Conservation (phyloP, 805 yeast genomes). For the Candida andamanensis region DNA sequence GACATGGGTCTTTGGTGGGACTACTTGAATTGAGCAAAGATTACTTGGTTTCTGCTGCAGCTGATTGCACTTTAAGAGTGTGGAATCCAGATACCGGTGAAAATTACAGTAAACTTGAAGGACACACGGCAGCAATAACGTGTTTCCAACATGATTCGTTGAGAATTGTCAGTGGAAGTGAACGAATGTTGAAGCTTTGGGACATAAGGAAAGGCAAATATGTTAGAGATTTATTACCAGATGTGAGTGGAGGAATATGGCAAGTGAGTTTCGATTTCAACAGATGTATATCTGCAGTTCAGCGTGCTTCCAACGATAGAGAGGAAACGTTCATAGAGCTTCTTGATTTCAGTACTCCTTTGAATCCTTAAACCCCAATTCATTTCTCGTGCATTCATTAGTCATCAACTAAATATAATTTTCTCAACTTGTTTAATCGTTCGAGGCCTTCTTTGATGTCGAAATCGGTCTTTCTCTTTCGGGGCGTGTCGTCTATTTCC, state of each 20-base stretch:
- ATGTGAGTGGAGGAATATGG: conserved; percentile 86
- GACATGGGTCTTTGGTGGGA: conserved; percentile 89
- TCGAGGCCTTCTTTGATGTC: conserved; percentile 32
- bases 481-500: conserved; percentile 9
- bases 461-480: conserved; percentile 10
- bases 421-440: conserved; percentile 28
- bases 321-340: conserved; percentile 75
- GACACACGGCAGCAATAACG: conserved; percentile 84
- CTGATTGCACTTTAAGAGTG: conserved; percentile 84
- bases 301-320: conserved; percentile 45
- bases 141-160: conserved; percentile 88
- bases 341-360: conserved; percentile 62
- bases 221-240: conserved; percentile 66
- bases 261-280: conserved; percentile 83
- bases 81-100: conserved; percentile 86
- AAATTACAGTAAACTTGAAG: conserved; percentile 64
- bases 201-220: conserved; percentile 73
- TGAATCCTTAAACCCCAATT: conserved; percentile 3
- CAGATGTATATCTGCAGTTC: conserved; percentile 89
- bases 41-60: conserved; percentile 88
- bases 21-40: conserved; percentile 71
- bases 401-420: conserved; percentile 22
- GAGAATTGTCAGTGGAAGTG: conserved; percentile 83
- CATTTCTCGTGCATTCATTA: conserved; percentile 1
- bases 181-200: conserved; percentile 83